These are phyloP conservation scores for Moniliella sp. DNA, from an alignment of 1,284 basidiomycete genomes.

Conservation along the genomic window DNA sequence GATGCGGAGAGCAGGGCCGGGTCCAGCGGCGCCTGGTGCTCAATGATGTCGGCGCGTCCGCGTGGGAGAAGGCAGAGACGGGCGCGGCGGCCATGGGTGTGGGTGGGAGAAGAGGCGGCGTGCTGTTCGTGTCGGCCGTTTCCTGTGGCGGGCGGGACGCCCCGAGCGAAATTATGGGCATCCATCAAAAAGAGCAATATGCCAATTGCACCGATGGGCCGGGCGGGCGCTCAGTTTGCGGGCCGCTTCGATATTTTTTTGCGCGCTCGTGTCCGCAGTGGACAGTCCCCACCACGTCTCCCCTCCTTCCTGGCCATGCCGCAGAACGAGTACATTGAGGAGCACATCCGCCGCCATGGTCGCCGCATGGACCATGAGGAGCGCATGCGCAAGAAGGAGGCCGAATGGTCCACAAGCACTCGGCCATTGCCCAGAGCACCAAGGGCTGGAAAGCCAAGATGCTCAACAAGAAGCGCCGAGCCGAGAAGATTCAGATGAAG, in stretches of 20 bases:
- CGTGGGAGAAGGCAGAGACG: not conserved
- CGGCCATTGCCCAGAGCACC: constrained; percentile 69
- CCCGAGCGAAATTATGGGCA: too few relatives aligned
- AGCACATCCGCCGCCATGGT: constrained; percentile 33
- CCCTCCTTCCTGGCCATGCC: constrained; percentile 2
- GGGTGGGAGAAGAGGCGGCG: too few relatives aligned
- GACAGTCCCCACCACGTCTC: too few relatives aligned
- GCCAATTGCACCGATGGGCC: too few relatives aligned
- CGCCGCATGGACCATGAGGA: constrained; percentile 32
- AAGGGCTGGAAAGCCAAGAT: constrained; percentile 95
- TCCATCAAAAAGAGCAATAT: too few relatives aligned
- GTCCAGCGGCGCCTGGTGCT: not conserved
- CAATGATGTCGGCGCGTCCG: not conserved
- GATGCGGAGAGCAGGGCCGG: not conserved
- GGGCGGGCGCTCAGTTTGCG: too few relatives aligned
- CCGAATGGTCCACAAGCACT: constrained; percentile 68
- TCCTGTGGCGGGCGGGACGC: too few relatives aligned
- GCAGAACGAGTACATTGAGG: constrained; percentile 38
- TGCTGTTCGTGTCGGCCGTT: too few relatives aligned
- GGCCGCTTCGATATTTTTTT: too few relatives aligned
- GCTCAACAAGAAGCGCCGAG: constrained; percentile 78
- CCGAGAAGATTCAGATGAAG: constrained; percentile 94
- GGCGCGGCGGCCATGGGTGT: not conserved
- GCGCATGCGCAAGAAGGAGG: constrained; percentile 58
- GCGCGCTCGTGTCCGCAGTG: too few relatives aligned